Conservation (phyloP, 495 filamentous ascomycete species). For the Penicillium fimorum region DNA sequence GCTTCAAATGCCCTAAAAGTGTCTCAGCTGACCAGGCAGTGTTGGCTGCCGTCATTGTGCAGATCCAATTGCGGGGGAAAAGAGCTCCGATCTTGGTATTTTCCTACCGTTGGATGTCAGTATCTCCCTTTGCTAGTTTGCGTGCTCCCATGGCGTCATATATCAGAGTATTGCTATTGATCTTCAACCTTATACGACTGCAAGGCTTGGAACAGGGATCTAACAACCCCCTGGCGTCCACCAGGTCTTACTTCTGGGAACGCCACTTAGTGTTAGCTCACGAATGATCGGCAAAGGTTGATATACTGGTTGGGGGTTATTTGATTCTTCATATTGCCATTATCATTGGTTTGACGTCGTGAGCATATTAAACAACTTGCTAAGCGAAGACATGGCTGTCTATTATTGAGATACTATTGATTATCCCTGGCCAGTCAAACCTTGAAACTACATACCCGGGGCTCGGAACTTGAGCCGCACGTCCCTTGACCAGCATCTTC, state of each 20-base stretch:
- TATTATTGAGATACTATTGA: background rate
- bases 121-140: background rate
- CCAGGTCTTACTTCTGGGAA: background rate
- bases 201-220: background rate
- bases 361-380: background rate
- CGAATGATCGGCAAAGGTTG: background rate
- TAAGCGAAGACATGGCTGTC: background rate
- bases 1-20: background rate
- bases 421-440: too few relatives aligned
- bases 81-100: background rate
- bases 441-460: too few relatives aligned
- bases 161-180: background rate
- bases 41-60: constrained; percentile 14
- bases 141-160: background rate
- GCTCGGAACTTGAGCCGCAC: too few relatives aligned
- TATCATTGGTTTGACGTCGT: background rate
- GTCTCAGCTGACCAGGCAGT: constrained; percentile 8
- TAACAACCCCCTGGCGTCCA: background rate
- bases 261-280: background rate
- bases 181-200: background rate
- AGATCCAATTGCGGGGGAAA: constrained; percentile 8
- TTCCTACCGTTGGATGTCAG: background rate
- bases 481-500: too few relatives aligned
- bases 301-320: background rate
- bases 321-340: background rate